Evolutionary conservation across 1,139 yeast genomes (phyloP), one percentile per base, ranked within the genome.

Genomic region (Magnusiomyces suaveolens): DNA sequence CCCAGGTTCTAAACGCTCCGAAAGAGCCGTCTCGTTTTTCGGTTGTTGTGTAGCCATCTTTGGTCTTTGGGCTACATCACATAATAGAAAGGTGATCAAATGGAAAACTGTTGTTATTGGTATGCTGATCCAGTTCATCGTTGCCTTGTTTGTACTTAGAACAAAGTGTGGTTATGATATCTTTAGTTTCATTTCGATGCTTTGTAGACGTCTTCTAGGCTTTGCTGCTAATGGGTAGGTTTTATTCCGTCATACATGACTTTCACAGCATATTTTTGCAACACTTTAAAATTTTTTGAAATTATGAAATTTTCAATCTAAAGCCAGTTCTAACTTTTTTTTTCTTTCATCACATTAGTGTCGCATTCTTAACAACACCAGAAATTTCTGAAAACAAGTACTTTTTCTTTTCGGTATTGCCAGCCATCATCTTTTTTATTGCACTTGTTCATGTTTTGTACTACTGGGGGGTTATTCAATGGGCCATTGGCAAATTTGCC

Each of bases 101-200:
- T 82, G 86, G 85, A 76, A 79, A 63, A 78, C 85, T 3, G 84
- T 82, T 43, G 78, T 80, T 60, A 77, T 80, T 36, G 86, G 86
- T 46, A 73, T 79, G 72, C 74, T 81, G 62, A 77, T 81, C 74
- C 87, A 82, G 66, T 82, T 73, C 63, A 76, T 82, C 57, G 68
- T 82, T 58, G 85, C 85, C 1, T 70, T 82, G 52, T 82, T 82
- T 61, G 86, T 82, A 33, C 73, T 82, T 63, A 71, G 85, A 66
- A 81, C 87, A 32, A 72, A 73, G 62, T 74, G 76, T 53, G 87
- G 87, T 60, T 81, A 77, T 65, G 85, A 82, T 64, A 73, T 82
- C 58, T 82, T 82, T 72, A 78, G 80, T 69, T 82, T 82, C 63
- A 79, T 82, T 61, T 79, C 84, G 38, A 72, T 74, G 56, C 73